A percentile compares a stretch with the other conserved stretches of the same genome.
Conservation (phyloP, 257 asterid genomes). For the Solanum chilense region DNA sequence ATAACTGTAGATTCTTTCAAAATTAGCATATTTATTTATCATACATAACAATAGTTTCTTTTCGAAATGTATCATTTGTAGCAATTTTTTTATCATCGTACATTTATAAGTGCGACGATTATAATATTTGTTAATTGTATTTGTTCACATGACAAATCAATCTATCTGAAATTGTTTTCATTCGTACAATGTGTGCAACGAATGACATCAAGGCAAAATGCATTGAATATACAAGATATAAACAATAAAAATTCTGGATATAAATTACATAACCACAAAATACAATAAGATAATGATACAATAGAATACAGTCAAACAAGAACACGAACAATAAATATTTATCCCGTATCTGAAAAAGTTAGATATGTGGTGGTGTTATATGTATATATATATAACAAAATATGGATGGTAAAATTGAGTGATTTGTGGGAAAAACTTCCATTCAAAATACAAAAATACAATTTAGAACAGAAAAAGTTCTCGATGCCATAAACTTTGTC, state of each 20-base stretch:
- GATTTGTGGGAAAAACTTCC: not conserved
- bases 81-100: not conserved
- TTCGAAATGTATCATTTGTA: not conserved
- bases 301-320: not conserved
- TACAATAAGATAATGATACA: too few relatives aligned
- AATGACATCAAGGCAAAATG: not conserved
- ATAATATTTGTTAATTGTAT: not conserved
- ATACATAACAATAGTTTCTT: too few relatives aligned
- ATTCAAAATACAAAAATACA: not conserved
- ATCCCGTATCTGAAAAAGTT: not conserved
- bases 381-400: not conserved
- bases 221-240: not conserved
- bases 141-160: not conserved
- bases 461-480: too few relatives aligned
- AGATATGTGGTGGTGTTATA: too few relatives aligned
- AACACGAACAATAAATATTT: too few relatives aligned
- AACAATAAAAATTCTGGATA: not conserved
- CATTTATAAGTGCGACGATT: not conserved
- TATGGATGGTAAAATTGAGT: not conserved
- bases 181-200: not conserved
- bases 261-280: not conserved
- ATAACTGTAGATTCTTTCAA: too few relatives aligned
- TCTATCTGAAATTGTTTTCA: not conserved
- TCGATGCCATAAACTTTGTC: not conserved
- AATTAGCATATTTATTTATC: too few relatives aligned